Evolutionary conservation across 2,329 filamentous ascomycete genomes (phyloP), one percentile per base, ranked within the genome.

Genomic region (Zelopaecilomyces penicillatus): DNA sequence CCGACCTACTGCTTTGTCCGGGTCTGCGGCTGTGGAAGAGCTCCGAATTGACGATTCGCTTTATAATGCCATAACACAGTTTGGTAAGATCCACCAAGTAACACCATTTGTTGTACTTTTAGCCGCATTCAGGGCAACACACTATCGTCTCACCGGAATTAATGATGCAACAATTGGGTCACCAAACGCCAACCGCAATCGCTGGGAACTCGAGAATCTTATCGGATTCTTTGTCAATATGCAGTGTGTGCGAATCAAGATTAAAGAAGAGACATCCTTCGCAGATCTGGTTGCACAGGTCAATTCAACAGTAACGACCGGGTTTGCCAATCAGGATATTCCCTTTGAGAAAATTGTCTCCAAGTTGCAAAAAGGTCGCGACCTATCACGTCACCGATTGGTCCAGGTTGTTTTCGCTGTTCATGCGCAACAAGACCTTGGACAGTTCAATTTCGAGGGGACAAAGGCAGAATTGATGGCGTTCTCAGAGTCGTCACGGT

Each of bases 211-310:
- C 0, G 43, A 53, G 28, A 39, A 53, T 9, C 48, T 55, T 0
- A 50, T 58, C 6, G 57, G 54, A 1, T 56, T 55, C 47, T 58
- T 59, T 11, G 57, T 57, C 37, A 58, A 57, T 30, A 44, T 50
- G 0, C 58, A 60, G 31, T 56, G 55, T 9, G 50, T 59, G 26
- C 46, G 56, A n/a, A 44, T 57, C 33, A 37, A 26, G 2, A 9
- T 60, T 5, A 42, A 48, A 5, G 33, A 49, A 0, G 42, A 50
- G 2, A n/a, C 42, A 5, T 47, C 48, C 0, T 59, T 59, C 12
- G 36, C 43, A 1, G 40, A 31, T 0, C 5, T 58, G 2, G 39
- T 57, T 0, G 27, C 29, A 0, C 53, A 57, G 9, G 51, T 57
- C 19, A 38, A 39, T 9, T 10, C 19, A 7, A 48, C 46, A 6